Conservation (phyloP, 208 protist genomes). For the Vickermania spadyakhi region DNA sequence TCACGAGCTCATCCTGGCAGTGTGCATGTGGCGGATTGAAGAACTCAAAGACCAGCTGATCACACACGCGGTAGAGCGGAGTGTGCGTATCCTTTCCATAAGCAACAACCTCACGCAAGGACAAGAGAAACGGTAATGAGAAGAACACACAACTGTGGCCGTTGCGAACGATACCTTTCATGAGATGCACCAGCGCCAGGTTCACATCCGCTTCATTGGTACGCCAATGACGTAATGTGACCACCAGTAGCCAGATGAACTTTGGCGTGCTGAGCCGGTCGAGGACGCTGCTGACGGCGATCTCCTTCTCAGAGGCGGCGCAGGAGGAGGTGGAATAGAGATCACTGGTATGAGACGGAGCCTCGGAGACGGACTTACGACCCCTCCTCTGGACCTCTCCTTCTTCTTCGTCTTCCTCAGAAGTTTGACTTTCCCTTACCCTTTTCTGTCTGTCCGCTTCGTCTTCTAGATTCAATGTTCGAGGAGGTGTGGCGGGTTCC, state of each 20-base stretch:
- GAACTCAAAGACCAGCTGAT: constrained; percentile 74
- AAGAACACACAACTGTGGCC: constrained; percentile 53
- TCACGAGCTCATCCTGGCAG: constrained; percentile 10
- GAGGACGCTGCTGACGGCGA: constrained; percentile 60
- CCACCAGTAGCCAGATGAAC: constrained; percentile 54
- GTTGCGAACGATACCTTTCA: constrained; percentile 43
- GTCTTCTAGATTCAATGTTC: not conserved
- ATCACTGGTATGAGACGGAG: not conserved
- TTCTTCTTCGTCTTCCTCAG: constrained; percentile 7
- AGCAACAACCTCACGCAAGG: constrained; percentile 64
- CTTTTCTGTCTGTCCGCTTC: not conserved
- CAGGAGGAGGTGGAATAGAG: constrained; percentile 6
- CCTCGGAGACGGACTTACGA: constrained; percentile 11
- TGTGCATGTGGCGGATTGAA: constrained; percentile 77
- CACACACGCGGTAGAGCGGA: constrained; percentile 63
- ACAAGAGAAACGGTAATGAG: constrained; percentile 61
- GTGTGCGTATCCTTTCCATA: constrained; percentile 55
- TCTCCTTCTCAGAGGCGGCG: constrained; percentile 60
- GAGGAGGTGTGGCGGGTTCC: not conserved
- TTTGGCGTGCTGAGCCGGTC: constrained; percentile 52
- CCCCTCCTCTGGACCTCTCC: constrained; percentile 1
- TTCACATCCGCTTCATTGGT: constrained; percentile 74
- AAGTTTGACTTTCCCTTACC: constrained; percentile 8
- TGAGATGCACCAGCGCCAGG: constrained; percentile 61
- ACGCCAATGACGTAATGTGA: constrained; percentile 65